Base-by-base conservation (phyloP, 1,284 basidiomycete genomes). In the Tremellales sp. region DNA sequence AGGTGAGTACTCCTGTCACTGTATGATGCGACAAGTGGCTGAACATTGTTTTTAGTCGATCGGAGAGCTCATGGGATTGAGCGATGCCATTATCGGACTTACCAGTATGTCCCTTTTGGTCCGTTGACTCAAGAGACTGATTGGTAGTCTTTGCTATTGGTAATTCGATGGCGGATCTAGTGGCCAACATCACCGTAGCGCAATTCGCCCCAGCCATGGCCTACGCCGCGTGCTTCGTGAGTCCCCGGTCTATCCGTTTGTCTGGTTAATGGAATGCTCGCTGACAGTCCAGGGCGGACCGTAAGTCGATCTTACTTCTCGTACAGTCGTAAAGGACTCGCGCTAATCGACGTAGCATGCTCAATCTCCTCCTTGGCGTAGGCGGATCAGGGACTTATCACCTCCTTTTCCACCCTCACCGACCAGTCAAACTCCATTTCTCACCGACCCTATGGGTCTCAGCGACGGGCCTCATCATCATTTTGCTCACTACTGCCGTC, bases 81-180 rank as follows among this genome's bases (percentile, higher is more conserved):
- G 89, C n/a, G 90, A 97, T 68, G 93, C 94, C 23, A 94, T 98
- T 65, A 87, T 98, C 46, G 94, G 94, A 3, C 76, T 97, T 44
- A 97, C 93, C 0, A 85, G 67, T 69, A 27, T 47, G 63, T 57
- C 13, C 29, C n/a, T 10, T 15, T 35, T 31, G 3, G 8, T 24
- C 19, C 33, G 33, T 36, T 36, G 17, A 21, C 23, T 41, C 17
- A 8, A 8, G n/a, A 19, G 27, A n/a, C 39, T 40, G 15, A 3
- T 40, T 15, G 2, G 23, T 51, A 67, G 67, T 98, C 56, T 98
- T 98, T 64, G 94, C 93, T 0, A 81, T 97, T 27, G 94, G 94
- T 21, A 97, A 97, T 74, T 93, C 89, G 26, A 81, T 97, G 6
- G 94, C 93, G 1, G 94, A 98, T 73, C 81, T 97, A 17, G 93